These are phyloP conservation scores for Yamadazyma taylorii DNA, from an alignment of 1,139 yeast genomes.

Conservation along the genomic window DNA sequence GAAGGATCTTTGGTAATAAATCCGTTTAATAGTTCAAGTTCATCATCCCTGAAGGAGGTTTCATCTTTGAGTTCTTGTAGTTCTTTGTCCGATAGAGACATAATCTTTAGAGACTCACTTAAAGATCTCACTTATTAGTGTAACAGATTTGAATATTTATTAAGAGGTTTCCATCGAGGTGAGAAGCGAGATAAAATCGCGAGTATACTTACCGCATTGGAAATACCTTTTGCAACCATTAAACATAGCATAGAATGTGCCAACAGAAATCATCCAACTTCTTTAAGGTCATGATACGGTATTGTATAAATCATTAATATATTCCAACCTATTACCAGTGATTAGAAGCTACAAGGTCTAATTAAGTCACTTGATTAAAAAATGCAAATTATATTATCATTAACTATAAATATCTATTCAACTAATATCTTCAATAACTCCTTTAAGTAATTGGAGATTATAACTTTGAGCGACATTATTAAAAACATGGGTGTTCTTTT, in stretches of 20 bases:
- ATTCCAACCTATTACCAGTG: too few species aligned
- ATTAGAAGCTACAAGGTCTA: too few species aligned
- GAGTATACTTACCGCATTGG: too few species aligned
- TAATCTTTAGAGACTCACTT: not conserved
- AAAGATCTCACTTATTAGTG: too few species aligned
- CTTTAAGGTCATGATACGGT: too few species aligned
- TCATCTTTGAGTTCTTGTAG: slow-evolving; percentile 8
- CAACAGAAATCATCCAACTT: too few species aligned
- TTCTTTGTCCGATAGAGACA: not conserved
- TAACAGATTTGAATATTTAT: not conserved
- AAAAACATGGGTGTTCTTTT: slow-evolving; percentile 48
- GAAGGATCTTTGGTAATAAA: slow-evolving; percentile 24
- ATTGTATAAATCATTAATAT: too few species aligned
- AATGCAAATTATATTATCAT: not conserved
- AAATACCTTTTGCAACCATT: too few species aligned
- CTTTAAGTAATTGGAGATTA: slow-evolving; percentile 59
- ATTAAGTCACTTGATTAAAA: too few species aligned
- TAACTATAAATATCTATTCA: not conserved
- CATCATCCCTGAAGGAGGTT: slow-evolving; percentile 22
- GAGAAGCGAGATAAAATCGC: slow-evolving; percentile 21
- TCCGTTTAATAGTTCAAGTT: slow-evolving; percentile 29
- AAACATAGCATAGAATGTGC: too few species aligned
- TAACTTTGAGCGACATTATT: slow-evolving; percentile 60
- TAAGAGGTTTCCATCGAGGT: not conserved
- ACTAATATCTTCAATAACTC: slow-evolving; percentile 43